These are phyloP conservation scores for Musa beccarii DNA, from an alignment of 176 grass and related monocot genomes.

Conservation along the genomic window DNA sequence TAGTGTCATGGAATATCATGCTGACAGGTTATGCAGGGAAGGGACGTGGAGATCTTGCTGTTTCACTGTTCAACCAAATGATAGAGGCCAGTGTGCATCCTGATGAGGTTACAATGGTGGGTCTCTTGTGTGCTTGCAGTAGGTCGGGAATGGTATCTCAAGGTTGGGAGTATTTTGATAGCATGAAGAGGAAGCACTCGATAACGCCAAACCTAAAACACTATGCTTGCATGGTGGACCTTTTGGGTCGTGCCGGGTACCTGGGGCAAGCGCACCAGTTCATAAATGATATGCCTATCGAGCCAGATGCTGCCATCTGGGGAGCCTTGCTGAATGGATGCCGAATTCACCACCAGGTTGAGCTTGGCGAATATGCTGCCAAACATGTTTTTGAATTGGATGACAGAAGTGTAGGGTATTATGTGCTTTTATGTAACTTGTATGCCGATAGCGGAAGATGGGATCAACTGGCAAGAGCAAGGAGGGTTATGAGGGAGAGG, in stretches of 20 bases:
- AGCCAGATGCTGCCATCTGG: slow-evolving; percentile 74
- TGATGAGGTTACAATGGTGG: slow-evolving; percentile 82
- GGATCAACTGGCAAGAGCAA: slow-evolving; percentile 63
- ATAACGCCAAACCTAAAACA: slow-evolving; percentile 82
- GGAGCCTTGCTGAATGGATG: slow-evolving; percentile 89
- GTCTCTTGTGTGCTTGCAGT: slow-evolving; percentile 70
- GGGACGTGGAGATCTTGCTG: slow-evolving; percentile 44
- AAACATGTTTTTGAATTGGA: slow-evolving; percentile 68
- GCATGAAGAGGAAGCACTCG: slow-evolving; percentile 54
- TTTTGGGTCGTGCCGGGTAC: slow-evolving; percentile 62
- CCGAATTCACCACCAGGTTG: slow-evolving; percentile 60
- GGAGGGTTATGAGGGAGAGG: slow-evolving; percentile 76
- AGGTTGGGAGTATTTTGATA: slow-evolving; percentile 63
- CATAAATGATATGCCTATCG: slow-evolving; percentile 64
- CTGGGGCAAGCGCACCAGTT: slow-evolving; percentile 60
- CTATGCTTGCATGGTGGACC: slow-evolving; percentile 95
- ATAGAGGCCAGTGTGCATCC: slow-evolving; percentile 53
- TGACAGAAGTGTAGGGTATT: slow-evolving; percentile 59
- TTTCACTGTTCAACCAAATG: slow-evolving; percentile 61
- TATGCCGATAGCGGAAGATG: slow-evolving; percentile 71
- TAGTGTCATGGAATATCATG: slow-evolving; percentile 93
- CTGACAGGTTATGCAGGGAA: slow-evolving; percentile 59
- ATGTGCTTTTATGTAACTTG: slow-evolving; percentile 73
- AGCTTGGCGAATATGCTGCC: slow-evolving; percentile 74
- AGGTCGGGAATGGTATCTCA: slow-evolving; percentile 66